Evolutionary conservation across 495 filamentous ascomycete genomes (phyloP).

Genomic region (Lepidopterella palustris): DNA sequence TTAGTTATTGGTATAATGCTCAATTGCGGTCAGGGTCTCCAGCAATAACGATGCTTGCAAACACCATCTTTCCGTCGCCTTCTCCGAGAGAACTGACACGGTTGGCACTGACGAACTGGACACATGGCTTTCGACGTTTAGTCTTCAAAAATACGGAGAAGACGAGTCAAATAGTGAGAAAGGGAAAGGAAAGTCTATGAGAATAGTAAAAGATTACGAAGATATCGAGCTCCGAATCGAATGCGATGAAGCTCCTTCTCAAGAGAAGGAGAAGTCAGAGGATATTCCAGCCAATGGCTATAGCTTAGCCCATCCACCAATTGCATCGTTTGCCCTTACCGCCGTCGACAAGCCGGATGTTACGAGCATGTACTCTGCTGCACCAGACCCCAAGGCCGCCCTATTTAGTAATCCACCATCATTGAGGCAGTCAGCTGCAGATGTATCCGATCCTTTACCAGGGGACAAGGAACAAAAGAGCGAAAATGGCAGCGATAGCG

Average conservation of each 20-base stretch:
- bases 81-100: not conserved
- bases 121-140: not conserved
- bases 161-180: not conserved
- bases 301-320: not conserved
- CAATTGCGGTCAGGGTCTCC: not conserved
- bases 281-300: not conserved
- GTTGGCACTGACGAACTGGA: slow-evolving; percentile 1
- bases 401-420: not conserved
- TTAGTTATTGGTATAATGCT: not conserved
- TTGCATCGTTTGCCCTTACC: not conserved
- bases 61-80: not conserved
- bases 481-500: not conserved
- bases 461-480: not conserved
- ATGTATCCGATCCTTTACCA: not conserved
- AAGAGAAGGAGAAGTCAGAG: not conserved
- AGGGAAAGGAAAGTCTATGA: not conserved
- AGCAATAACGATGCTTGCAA: not conserved
- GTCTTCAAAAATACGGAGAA: not conserved
- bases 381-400: not conserved
- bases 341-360: not conserved
- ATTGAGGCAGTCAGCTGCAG: not conserved
- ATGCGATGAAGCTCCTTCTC: not conserved
- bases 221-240: not conserved
- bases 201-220: not conserved
- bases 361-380: not conserved